These are phyloP conservation scores for Cercospora berteroae DNA, from an alignment of 2,329 filamentous ascomycete species.

Conservation along the genomic window DNA sequence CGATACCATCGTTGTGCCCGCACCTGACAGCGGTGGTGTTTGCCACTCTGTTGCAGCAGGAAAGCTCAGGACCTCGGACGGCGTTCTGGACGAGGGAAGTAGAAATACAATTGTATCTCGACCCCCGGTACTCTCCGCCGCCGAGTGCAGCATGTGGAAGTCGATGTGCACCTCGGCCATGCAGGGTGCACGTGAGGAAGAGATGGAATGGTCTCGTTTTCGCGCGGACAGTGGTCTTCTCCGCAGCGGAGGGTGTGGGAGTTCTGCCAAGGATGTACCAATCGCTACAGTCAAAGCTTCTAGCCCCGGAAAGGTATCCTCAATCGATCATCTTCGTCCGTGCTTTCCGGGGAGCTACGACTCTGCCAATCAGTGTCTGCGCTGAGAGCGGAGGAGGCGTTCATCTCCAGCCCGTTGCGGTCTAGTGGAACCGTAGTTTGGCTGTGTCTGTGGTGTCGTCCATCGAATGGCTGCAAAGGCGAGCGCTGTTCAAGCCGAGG, in stretches of 20 bases:
- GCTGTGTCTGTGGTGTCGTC: not conserved
- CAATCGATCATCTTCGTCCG: not conserved
- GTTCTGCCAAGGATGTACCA: not conserved
- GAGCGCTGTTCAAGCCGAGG: conserved; percentile 7
- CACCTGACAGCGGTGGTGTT: not conserved
- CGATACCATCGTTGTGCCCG: not conserved
- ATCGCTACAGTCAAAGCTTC: not conserved
- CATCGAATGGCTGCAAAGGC: not conserved
- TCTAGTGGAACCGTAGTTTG: not conserved
- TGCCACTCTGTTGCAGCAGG: not conserved
- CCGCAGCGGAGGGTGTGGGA: not conserved
- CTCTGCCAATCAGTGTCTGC: conserved; percentile 3
- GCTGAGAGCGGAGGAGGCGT: not conserved
- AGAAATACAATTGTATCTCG: not conserved
- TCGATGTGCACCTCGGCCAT: conserved; percentile 7
- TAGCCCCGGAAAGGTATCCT: not conserved
- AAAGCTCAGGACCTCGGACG: not conserved
- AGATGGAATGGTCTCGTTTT: not conserved
- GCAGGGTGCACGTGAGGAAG: not conserved
- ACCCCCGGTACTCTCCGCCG: not conserved
- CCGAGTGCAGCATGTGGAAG: not conserved
- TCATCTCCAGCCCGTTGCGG: not conserved
- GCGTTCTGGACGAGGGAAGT: not conserved
- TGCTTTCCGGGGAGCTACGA: conserved; percentile 2
- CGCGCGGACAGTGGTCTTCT: not conserved